These are phyloP conservation scores for Alloteropsis semialata DNA, from an alignment of 176 grass and related monocot species.

Conservation along the genomic window DNA sequence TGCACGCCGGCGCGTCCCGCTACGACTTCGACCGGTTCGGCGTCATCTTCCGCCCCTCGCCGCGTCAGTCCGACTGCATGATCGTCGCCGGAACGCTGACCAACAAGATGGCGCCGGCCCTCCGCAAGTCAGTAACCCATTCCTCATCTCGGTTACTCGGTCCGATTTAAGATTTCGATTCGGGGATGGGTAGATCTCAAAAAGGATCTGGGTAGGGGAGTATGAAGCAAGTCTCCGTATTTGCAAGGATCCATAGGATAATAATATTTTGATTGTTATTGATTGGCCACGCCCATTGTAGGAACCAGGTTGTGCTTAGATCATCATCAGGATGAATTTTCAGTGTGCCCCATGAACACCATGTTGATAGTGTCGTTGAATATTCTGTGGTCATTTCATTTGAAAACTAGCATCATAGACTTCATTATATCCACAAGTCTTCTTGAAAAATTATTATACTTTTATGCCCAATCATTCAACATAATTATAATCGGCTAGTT, in stretches of 20 bases:
- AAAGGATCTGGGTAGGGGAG: not conserved
- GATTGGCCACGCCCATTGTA: not conserved
- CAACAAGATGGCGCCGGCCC: constrained; percentile 96
- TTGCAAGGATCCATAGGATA: not conserved
- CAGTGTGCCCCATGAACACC: not conserved
- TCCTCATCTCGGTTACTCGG: not conserved
- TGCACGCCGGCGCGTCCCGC: constrained; percentile 78
- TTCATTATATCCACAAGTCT: not conserved
- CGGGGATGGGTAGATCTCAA: constrained; percentile 19
- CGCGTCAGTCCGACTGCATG: constrained; percentile 95
- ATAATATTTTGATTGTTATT: not conserved
- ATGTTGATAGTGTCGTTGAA: not conserved
- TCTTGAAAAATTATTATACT: not conserved
- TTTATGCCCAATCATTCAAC: not conserved
- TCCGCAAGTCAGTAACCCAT: constrained; percentile 62
- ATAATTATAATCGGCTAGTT: not conserved
- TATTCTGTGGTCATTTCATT: not conserved
- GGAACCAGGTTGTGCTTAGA: not conserved
- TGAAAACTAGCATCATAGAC: not conserved
- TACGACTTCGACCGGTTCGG: constrained; percentile 97
- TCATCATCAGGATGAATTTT: not conserved
- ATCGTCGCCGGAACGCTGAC: constrained; percentile 92
- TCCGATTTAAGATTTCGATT: constrained; percentile 26
- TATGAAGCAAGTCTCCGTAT: not conserved
- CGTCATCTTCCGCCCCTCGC: constrained; percentile 92